A percentile compares a stretch with the other conserved stretches of the same genome.
Conservation (phyloP, 192 early-diverging fungal genomes). For the Coemansia javaensis region DNA sequence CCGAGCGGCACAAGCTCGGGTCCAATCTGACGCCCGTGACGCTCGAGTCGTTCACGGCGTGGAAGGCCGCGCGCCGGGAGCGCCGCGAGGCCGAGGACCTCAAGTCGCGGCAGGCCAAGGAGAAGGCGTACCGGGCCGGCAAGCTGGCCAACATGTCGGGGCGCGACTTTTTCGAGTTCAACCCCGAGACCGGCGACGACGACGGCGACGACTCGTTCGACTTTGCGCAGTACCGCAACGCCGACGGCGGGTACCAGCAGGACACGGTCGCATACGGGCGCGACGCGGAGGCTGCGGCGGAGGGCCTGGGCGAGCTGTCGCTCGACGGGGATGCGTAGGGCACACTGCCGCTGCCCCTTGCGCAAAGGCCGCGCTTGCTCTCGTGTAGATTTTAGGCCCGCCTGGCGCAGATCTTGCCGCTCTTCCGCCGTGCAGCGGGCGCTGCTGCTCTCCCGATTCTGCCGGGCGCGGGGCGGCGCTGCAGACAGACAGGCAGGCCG, state of each 20-base stretch:
- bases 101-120: slow-evolving; percentile 71
- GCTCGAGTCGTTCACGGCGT: slow-evolving; percentile 81
- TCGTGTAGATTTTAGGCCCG: too few relatives aligned
- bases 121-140: slow-evolving; percentile 79
- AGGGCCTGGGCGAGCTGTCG: too few relatives aligned
- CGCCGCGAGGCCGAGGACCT: slow-evolving; percentile 64
- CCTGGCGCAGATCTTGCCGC: too few relatives aligned
- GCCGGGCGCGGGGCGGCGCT: too few relatives aligned
- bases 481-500: too few relatives aligned
- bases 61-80: slow-evolving; percentile 84
- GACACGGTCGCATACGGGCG: too few relatives aligned
- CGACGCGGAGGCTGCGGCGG: too few relatives aligned
- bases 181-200: slow-evolving; percentile 79
- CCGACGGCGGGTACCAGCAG: slow-evolving; percentile 53
- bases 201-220: slow-evolving; percentile 82
- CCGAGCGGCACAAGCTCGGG: slow-evolving; percentile 94
- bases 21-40: slow-evolving; percentile 92
- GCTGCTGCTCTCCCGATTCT: too few relatives aligned
- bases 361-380: too few relatives aligned
- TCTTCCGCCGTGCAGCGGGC: too few relatives aligned
- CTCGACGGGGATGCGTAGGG: too few relatives aligned
- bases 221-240: slow-evolving; percentile 67
- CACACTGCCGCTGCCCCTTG: too few relatives aligned
- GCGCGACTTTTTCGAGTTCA: slow-evolving; percentile 96
- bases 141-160: slow-evolving; percentile 92